These are phyloP conservation scores for Phytophthora capsici DNA, from an alignment of 352 stramenopile species.

Conservation along the genomic window DNA sequence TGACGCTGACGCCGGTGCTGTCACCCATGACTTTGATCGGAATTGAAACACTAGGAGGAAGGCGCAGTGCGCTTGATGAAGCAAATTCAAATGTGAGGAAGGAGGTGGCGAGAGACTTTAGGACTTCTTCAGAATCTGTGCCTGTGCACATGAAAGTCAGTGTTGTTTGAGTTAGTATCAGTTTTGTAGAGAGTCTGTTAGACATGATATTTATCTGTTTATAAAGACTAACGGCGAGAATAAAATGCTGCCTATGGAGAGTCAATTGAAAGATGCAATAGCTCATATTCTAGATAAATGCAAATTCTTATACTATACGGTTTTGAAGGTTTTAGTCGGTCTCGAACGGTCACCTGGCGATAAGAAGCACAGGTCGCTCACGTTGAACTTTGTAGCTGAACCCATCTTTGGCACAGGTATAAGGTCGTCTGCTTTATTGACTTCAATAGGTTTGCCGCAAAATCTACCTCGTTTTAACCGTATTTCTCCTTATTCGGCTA, in stretches of 20 bases:
- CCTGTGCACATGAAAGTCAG: neutral
- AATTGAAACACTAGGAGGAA: neutral
- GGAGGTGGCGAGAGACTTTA: neutral
- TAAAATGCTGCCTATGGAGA: no score
- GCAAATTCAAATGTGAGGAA: slow-evolving; percentile 29
- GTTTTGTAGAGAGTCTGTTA: neutral
- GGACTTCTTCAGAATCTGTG: slow-evolving; percentile 24
- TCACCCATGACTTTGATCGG: slow-evolving; percentile 30
- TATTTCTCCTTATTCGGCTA: neutral
- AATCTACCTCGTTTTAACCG: neutral
- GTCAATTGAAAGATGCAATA: neutral
- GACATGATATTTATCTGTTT: neutral
- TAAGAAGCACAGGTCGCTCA: slow-evolving; percentile 11
- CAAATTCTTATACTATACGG: neutral
- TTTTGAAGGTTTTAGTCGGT: neutral
- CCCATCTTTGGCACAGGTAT: slow-evolving; percentile 1
- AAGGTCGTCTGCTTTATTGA: neutral
- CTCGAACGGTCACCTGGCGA: neutral
- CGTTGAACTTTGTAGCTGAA: slow-evolving; percentile 18
- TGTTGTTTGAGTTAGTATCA: neutral
- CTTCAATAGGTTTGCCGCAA: neutral
- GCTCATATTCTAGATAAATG: neutral
- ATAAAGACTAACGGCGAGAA: no score
- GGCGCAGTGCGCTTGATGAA: slow-evolving; percentile 10
- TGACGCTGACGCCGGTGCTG: slow-evolving; percentile 37